Base-by-base conservation (phyloP, 176 grass and related monocot species). In the Saccharum spontaneum region DNA sequence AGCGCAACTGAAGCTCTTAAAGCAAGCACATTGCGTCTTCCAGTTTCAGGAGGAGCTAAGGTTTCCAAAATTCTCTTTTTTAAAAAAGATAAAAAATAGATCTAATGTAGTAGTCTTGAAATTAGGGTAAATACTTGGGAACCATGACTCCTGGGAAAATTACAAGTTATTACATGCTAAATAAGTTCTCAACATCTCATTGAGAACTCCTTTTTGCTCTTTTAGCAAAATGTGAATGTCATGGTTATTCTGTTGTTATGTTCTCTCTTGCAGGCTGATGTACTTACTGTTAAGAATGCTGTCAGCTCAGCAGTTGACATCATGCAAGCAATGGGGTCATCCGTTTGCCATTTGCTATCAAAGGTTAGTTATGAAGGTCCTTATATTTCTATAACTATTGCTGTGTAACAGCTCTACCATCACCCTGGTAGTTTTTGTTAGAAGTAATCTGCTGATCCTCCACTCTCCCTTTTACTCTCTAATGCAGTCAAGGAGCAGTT, bases 301-400 rank as follows among this genome's bases (percentile, higher is more conserved):
- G 81, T 99, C 73, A 96, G 86, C 79, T 99, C 97, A 90, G 91
- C 97, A 73, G 88, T 99, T 89, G 91, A 99, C 78, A 88, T 94
- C 79, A 96, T 99, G 97, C 91, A 99, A 83, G 86, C 86, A 60
- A 96, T 99, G 97, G 90, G 90, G 33, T 92, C 97, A 33, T 94
- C 97, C 1, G 48, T 99, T 87, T 91, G 87, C 74, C 88, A 89
- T 70, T 86, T 99, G 79, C 80, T 96, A 89, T 86, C 97, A 22
- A 99, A 99, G 97, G 97, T 98, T 83, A 82, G 77, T 43, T 6
- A 63, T 10, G 62, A 72, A 62, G 31, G 4, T 30, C 52, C 41
- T 60, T 67, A 71, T 39, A 66, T 46, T 74, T 37, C 17, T 41
- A 61, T 6, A 24, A 17, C n/a, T 75, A 49, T 67, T 52, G 38